Base-by-base conservation (phyloP, 805 yeast species). In the Cyberlindnera bimundalis region DNA sequence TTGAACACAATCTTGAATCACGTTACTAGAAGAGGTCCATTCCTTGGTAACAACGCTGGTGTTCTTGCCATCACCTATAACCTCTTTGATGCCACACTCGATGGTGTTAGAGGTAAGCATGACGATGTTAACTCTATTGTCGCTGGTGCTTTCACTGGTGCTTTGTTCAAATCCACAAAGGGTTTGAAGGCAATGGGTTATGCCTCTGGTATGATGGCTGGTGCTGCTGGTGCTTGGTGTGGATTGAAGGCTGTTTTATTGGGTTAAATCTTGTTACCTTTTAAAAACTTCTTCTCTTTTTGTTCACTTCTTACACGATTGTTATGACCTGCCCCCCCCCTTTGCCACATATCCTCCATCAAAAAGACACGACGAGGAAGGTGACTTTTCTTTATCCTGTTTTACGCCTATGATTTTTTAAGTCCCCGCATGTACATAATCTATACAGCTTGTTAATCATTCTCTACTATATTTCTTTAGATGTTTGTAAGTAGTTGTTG, bases 1-100 rank as follows among this genome's bases (percentile, higher is more conserved):
- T 72, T 90, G 49, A 93, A 93, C 71, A 89, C 96, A 9, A 73
- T 93, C 32, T 76, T 93, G 56, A 93, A 93, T 72, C 86, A 87
- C 60, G 76, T 93, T 57, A 93, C 99, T 29, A 84, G 88, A 59
- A 81, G 96, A 64, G 99, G 99, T 46, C 99, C 99, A 17, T 91
- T 79, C 65, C 67, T 91, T 59, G 99, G 98, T 54, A 93, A 93
- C 70, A 81, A 84, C 39, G 95, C 96, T 13, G 99, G 97, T 68
- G 95, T 89, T 16, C 73, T 93, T 53, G 96, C 97, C 18, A 67
- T 93, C 55, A 76, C 84, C 50, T 93, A 93, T 68, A 93, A 93
- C 68, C 63, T 91, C 51, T 72, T 87, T 52, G 90, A 89, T 65
- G 78, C 93, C 21, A 61, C 82, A 10, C 70, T 93, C 50, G 98